phyloP scores from a whole-genome alignment of 495 filamentous ascomycete genomes.

The Aspergillus panamensis region DNA sequence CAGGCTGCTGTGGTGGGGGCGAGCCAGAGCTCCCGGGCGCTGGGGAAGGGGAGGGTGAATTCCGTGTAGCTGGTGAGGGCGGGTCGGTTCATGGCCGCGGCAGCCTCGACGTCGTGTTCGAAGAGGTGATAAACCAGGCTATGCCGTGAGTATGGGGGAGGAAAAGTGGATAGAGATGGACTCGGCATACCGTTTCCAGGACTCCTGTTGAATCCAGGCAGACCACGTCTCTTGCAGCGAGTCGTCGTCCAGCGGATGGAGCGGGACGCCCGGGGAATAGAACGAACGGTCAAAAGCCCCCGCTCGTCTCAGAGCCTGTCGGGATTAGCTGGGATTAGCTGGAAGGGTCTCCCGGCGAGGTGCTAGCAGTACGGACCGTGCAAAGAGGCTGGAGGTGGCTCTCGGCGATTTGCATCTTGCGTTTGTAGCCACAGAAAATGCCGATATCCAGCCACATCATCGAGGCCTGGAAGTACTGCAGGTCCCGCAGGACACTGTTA shows the following conservation, averaged over 20 bases:
- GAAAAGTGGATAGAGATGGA: not conserved
- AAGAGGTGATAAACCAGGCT: slow-evolving; percentile 55
- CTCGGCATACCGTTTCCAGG: not conserved
- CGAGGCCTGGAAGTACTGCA: slow-evolving; percentile 52
- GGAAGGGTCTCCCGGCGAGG: too few species aligned
- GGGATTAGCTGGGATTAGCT: too few species aligned
- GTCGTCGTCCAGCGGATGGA: not conserved
- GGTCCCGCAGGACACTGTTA: slow-evolving; percentile 50
- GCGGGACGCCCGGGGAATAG: not conserved
- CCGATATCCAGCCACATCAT: slow-evolving; percentile 55
- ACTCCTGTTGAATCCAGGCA: not conserved
- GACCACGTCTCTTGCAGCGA: not conserved
- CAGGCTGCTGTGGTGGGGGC: slow-evolving; percentile 50
- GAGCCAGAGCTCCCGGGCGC: slow-evolving; percentile 51
- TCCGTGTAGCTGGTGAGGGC: slow-evolving; percentile 57
- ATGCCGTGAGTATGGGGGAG: not conserved
- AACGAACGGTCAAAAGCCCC: not conserved
- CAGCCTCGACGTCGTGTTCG: slow-evolving; percentile 52
- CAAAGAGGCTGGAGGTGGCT: slow-evolving; percentile 48
- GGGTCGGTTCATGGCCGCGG: slow-evolving; percentile 48
- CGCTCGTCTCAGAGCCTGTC: not conserved
- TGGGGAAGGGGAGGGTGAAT: slow-evolving; percentile 53
- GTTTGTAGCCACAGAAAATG: slow-evolving; percentile 57
- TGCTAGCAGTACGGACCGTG: slow-evolving; percentile 34
- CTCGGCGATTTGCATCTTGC: slow-evolving; percentile 63